phyloP scores from a whole-genome alignment of 2,329 filamentous ascomycete species.

The Cercospora sesami region DNA sequence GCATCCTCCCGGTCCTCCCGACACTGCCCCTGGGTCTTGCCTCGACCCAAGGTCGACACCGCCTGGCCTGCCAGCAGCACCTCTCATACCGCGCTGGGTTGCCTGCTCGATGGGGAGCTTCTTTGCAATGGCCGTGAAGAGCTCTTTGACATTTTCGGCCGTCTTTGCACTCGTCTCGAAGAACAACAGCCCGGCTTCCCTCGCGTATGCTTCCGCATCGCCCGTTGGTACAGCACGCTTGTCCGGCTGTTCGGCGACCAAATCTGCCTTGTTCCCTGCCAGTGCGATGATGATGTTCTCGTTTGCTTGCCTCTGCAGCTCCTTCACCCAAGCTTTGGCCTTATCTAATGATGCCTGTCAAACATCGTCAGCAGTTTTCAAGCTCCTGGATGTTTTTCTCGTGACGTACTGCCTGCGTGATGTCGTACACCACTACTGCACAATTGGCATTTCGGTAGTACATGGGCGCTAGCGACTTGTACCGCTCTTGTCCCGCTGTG shows the following conservation, averaged over 20 bases:
- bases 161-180: constrained; percentile 99
- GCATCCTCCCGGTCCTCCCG: constrained; percentile 59
- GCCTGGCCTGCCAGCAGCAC: constrained; percentile 56
- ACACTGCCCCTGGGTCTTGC: constrained; percentile 60
- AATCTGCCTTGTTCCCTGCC: constrained; percentile 95
- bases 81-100: constrained; percentile 80
- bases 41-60: constrained; percentile 69
- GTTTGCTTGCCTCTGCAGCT: constrained; percentile 96
- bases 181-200: constrained; percentile 90
- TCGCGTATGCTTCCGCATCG: constrained; percentile 93
- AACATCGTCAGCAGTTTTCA: constrained; percentile 27
- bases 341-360: constrained; percentile 90
- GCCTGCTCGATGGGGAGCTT: constrained; percentile 95
- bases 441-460: constrained; percentile 99
- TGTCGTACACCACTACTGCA: constrained; percentile 98
- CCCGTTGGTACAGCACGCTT: constrained; percentile 88
- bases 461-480: constrained; percentile 98
- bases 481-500: constrained; percentile 95
- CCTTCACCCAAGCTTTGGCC: constrained; percentile 99
- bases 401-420: constrained; percentile 83
- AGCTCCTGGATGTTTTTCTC: neutral
- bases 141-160: constrained; percentile 88
- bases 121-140: constrained; percentile 97
- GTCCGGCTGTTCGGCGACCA: constrained; percentile 90
- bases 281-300: constrained; percentile 99